Conservation (phyloP, 2,329 filamentous ascomycete species). For the Diaporthe amygdali region DNA sequence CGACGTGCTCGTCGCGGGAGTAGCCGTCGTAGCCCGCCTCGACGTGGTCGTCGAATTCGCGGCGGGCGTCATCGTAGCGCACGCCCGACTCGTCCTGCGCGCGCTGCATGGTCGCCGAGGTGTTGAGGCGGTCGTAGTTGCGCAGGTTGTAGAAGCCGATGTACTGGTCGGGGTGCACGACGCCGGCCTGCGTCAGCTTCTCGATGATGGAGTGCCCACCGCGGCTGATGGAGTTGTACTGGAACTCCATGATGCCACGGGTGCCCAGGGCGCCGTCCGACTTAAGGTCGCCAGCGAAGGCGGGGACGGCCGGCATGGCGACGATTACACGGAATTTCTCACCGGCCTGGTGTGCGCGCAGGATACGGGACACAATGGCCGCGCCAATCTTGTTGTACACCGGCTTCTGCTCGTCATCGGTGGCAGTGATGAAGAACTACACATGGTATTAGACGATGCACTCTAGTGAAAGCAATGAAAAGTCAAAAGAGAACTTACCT, state of each 20-base stretch:
- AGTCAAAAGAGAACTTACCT: slow-evolving; percentile 39
- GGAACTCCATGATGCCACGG: slow-evolving; percentile 86
- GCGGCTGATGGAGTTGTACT: slow-evolving; percentile 80
- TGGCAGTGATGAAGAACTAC: slow-evolving; percentile 87
- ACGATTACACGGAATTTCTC: slow-evolving; percentile 78
- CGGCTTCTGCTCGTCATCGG: slow-evolving; percentile 70
- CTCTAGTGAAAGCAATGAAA: too few relatives aligned
- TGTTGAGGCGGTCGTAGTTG: slow-evolving; percentile 85
- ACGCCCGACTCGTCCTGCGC: slow-evolving; percentile 70
- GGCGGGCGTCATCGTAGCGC: slow-evolving; percentile 68
- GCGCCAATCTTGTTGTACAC: slow-evolving; percentile 80
- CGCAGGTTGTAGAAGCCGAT: slow-evolving; percentile 86
- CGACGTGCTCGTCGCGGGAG: slow-evolving; percentile 33
- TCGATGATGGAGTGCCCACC: slow-evolving; percentile 82
- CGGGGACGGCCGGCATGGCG: slow-evolving; percentile 80
- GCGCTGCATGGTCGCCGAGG: slow-evolving; percentile 62
- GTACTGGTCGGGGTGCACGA: slow-evolving; percentile 72
- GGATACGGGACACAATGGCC: slow-evolving; percentile 78
- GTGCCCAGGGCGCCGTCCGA: slow-evolving; percentile 76
- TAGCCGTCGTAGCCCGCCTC: slow-evolving; percentile 49
- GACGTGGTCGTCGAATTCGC: slow-evolving; percentile 65
- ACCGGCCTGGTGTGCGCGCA: slow-evolving; percentile 69
- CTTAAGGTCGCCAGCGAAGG: slow-evolving; percentile 81
- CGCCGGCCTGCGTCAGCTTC: slow-evolving; percentile 65
- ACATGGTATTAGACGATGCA: slow-evolving; percentile 16